Evolutionary conservation across 441 rosid species (phyloP).

Genomic region (Corymbia calophylla): DNA sequence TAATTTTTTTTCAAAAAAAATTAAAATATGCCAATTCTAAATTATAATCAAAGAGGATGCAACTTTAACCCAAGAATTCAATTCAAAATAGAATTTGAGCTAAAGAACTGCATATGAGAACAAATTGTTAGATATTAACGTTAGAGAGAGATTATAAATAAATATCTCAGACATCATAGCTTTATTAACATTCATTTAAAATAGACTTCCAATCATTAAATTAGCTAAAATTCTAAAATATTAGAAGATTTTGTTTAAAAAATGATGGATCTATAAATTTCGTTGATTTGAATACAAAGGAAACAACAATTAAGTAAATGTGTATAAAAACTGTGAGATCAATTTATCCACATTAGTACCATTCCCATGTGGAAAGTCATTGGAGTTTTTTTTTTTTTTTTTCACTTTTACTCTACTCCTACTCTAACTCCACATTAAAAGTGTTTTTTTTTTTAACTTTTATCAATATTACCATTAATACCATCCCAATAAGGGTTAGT

Average conservation of each 20-base stretch:
- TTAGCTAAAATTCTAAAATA: not conserved
- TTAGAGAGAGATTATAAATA: not conserved
- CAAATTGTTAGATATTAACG: not conserved
- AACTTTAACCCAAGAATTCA: not conserved
- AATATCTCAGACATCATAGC: not conserved
- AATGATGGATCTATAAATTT: not conserved
- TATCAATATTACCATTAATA: not conserved
- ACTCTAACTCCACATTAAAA: too few relatives aligned
- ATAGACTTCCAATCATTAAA: not conserved
- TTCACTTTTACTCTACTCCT: too few relatives aligned
- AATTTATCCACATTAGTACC: not conserved
- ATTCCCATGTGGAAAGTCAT: too few relatives aligned
- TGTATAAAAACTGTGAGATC: not conserved
- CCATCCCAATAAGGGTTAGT: not conserved
- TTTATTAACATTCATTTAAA: not conserved
- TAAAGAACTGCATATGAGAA: not conserved
- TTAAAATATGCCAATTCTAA: not conserved
- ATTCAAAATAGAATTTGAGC: not conserved
- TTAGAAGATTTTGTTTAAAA: not conserved
- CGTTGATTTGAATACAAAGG: not conserved
- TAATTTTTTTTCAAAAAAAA: too few relatives aligned
- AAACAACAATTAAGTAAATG: not conserved
- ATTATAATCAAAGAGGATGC: not conserved
- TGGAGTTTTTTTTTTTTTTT: too few relatives aligned
- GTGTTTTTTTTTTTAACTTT: not conserved